These are phyloP conservation scores for Keithomyces neogunnii DNA, from an alignment of 2,329 filamentous ascomycete species.

Conservation along the genomic window DNA sequence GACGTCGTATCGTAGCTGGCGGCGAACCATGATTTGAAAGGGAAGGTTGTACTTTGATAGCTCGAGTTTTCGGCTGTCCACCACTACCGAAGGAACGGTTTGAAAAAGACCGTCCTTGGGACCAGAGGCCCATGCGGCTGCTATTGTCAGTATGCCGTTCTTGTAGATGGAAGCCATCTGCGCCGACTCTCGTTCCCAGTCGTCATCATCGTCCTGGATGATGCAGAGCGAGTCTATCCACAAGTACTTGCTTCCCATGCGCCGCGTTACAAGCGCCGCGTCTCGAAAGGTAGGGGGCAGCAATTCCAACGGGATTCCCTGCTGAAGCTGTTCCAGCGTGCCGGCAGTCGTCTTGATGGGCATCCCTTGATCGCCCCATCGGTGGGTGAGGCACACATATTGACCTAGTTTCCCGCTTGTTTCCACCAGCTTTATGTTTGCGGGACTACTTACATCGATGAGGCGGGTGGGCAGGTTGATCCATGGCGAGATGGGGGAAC, in stretches of 20 bases:
- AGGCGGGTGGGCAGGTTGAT: background rate
- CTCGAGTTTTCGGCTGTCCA: background rate
- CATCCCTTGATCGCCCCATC: background rate
- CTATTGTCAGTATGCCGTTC: constrained; percentile 4
- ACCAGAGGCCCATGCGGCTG: background rate
- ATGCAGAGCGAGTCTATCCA: constrained; percentile 20
- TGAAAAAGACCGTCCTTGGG: background rate
- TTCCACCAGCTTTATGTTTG: background rate
- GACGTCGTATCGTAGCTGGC: background rate
- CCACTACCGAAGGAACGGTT: background rate
- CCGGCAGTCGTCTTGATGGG: background rate
- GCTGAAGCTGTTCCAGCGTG: background rate
- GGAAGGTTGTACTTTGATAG: background rate
- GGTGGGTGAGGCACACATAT: background rate
- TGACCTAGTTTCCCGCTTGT: background rate
- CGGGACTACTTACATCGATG: background rate
- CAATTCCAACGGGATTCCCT: background rate
- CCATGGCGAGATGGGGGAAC: background rate
- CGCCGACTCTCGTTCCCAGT: constrained; percentile 10
- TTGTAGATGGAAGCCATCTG: constrained; percentile 11
- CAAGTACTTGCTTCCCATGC: constrained; percentile 11
- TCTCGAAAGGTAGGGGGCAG: constrained; percentile 7
- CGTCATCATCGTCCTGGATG: constrained; percentile 13
- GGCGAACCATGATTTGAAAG: background rate
- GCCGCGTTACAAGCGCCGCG: constrained; percentile 8